Base-by-base conservation (phyloP, 2,329 filamentous ascomycete genomes). In the Trichoderma arundinaceum region DNA sequence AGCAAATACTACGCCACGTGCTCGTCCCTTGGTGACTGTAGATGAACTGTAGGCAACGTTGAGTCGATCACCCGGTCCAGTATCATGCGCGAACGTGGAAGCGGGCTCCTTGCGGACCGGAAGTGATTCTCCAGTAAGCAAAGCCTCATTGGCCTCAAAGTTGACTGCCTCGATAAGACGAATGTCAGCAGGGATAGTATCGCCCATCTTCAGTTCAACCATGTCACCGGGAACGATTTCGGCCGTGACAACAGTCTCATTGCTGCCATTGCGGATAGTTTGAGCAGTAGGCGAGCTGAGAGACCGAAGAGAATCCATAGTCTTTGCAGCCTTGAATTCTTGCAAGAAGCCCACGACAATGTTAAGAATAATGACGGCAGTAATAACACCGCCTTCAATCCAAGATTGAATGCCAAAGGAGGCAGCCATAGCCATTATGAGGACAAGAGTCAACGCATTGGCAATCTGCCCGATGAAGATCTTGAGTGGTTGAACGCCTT, bases 381-480 rank as follows among this genome's bases (percentile, higher is more conserved):
- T 78, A 64, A 49, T 49, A 7, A 49, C 46, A 5, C 46, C 46
- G 15, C 46, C 46, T 6, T 49, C 46, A 19, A 49, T 49, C 12
- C 32, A 49, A 9, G 46, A 49, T 13, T 49, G 28, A 22, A 49
- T 49, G 15, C 46, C 46, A 7, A 15, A 49, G 0, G 46, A 49
- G 13, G 32, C 46, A 0, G 46, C 46, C 46, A 49, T 49, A 22
- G 82, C 85, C 63, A 84, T 77, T 60, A 86, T 84, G 58, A 88
- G 78, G 15, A 88, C 88, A 75, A 91, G 75, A 69, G 86, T 90
- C 85, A 91, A 86, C 13, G 88, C 88, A 75, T 91, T 91, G 66
- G 87, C 87, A 61, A 91, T 80, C 72, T 91, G 88, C 38, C 84
- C 81, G 56, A 90, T 78, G 22, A 91, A 77, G 67, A 91, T 90